phyloP scores from a whole-genome alignment of 371 early-diverging fungal genomes.

The Mucor indicus region DNA sequence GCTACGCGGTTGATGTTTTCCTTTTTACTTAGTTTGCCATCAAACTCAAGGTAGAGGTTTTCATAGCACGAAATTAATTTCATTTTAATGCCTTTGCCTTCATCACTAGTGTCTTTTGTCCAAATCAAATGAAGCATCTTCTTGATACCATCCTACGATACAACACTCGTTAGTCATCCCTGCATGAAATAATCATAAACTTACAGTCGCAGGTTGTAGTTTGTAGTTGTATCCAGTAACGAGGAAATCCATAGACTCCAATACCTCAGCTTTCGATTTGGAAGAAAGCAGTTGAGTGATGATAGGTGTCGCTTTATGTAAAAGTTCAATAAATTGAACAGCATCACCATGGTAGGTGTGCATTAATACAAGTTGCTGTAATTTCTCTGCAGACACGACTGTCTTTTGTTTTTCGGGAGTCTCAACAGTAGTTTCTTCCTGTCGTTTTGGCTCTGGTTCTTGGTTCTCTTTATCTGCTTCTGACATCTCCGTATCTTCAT shows the following conservation, averaged over 20 bases:
- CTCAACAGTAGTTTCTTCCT: background rate
- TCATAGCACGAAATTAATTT: conserved; percentile 77
- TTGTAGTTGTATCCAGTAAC: conserved; percentile 80
- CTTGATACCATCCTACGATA: conserved; percentile 74
- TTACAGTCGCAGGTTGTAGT: conserved; percentile 73
- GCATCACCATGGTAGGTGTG: conserved; percentile 86
- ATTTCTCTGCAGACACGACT: conserved; percentile 46
- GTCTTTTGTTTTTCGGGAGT: conserved; percentile 5
- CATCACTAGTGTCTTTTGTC: conserved; percentile 84
- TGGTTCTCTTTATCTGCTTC: conserved; percentile 17
- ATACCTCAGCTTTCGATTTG: conserved; percentile 86
- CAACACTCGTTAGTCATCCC: background rate
- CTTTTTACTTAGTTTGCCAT: conserved; percentile 45
- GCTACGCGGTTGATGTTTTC: conserved; percentile 68
- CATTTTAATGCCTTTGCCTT: conserved; percentile 79
- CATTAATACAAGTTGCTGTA: conserved; percentile 62
- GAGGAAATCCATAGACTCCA: conserved; percentile 94
- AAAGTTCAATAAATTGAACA: conserved; percentile 74
- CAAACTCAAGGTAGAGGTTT: conserved; percentile 75
- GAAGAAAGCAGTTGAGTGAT: conserved; percentile 85
- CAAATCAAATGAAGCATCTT: conserved; percentile 96
- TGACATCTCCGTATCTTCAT: conserved; percentile 13
- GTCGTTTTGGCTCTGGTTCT: conserved; percentile 9
- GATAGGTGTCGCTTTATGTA: conserved; percentile 70
- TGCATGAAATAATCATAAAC: conserved; percentile 5